Conservation (phyloP, 768 basidiomycete genomes). For the Dentipellis sp. region DNA sequence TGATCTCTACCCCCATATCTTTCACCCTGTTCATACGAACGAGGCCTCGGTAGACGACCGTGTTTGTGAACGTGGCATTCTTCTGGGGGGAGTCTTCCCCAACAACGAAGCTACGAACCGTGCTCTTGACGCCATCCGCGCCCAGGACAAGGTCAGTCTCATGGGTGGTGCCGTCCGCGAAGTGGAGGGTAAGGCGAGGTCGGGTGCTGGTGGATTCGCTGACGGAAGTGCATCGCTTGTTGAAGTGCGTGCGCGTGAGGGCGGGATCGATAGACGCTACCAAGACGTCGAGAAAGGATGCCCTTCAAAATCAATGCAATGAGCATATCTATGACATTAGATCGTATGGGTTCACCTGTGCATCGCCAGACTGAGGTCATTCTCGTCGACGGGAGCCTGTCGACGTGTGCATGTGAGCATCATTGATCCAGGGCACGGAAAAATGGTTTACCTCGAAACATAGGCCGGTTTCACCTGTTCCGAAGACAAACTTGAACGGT, state of each 20-base stretch:
- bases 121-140: slow-evolving; percentile 27
- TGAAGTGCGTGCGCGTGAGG: slow-evolving; percentile 32
- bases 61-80: slow-evolving; percentile 34
- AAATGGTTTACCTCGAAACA: background rate
- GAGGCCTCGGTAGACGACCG: slow-evolving; percentile 39
- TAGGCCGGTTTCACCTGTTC: background rate
- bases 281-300: slow-evolving; percentile 36
- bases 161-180: slow-evolving; percentile 38
- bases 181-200: slow-evolving; percentile 27
- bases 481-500: background rate
- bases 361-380: background rate
- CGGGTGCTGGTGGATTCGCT: slow-evolving; percentile 15
- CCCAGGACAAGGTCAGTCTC: slow-evolving; percentile 42
- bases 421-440: background rate
- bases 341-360: background rate
- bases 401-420: background rate
- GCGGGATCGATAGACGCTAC: slow-evolving; percentile 32
- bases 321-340: background rate
- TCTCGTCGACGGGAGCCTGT: background rate
- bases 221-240: slow-evolving; percentile 33
- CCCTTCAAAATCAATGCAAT: background rate
- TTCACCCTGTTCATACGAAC: slow-evolving; percentile 31
- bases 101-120: slow-evolving; percentile 29
- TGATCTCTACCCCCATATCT: slow-evolving; percentile 32
- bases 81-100: slow-evolving; percentile 17